Percentiles rank a stretch among this genome's conserved stretches.
phyloP scores from a whole-genome alignment of 257 asterid species.

The Anisodus tanguticus region DNA sequence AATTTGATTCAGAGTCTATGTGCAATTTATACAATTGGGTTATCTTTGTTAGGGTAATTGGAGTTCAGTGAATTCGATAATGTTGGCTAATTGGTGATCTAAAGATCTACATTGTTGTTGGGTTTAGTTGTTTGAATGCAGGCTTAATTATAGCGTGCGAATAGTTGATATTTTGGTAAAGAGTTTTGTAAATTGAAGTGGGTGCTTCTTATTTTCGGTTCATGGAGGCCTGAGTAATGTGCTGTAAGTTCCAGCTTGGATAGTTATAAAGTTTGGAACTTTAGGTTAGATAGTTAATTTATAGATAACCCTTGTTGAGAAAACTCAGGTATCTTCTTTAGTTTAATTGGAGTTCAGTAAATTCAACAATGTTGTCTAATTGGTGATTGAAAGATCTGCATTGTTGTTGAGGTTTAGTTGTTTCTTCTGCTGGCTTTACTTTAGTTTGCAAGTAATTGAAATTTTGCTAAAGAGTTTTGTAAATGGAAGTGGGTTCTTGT shows the following conservation, averaged over 20 bases:
- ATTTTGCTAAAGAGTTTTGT: not conserved
- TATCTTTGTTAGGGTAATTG: slow-evolving; percentile 28
- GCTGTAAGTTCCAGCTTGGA: slow-evolving; percentile 16
- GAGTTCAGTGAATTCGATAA: slow-evolving; percentile 23
- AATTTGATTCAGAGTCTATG: not conserved
- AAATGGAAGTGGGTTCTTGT: slow-evolving; percentile 15
- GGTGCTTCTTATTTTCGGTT: not conserved
- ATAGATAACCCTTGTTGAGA: not conserved
- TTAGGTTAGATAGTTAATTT: not conserved
- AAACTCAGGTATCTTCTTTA: too few species aligned
- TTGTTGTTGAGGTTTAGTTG: too few species aligned
- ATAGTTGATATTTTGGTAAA: not conserved
- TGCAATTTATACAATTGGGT: not conserved
- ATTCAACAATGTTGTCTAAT: too few species aligned
- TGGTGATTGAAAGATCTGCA: too few species aligned
- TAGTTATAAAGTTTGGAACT: slow-evolving; percentile 25
- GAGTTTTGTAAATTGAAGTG: slow-evolving; percentile 2
- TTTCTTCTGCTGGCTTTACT: too few species aligned
- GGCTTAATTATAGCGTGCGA: slow-evolving; percentile 6
- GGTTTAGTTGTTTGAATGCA: slow-evolving; percentile 30
- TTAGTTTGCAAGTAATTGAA: not conserved
- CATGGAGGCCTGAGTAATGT: not conserved
- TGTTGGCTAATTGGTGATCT: slow-evolving; percentile 31
- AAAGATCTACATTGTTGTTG: slow-evolving; percentile 44
- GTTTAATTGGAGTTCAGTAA: too few species aligned